phyloP scores from a whole-genome alignment of 805 yeast species.

The Ogataea allantospora region DNA sequence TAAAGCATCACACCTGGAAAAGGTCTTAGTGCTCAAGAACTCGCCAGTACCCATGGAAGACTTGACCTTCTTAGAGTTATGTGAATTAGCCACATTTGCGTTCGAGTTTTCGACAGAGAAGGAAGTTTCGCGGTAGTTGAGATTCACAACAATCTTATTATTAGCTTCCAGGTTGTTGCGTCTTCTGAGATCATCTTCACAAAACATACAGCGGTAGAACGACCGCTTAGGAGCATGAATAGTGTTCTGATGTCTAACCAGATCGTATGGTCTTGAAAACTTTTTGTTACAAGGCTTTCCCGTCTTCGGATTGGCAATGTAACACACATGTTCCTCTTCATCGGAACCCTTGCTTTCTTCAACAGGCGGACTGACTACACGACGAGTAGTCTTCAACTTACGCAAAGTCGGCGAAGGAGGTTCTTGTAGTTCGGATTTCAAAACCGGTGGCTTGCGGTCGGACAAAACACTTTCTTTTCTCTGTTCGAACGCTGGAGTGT shows the following conservation, averaged over 20 bases:
- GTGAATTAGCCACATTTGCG: constrained; percentile 31
- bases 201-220: constrained; percentile 80
- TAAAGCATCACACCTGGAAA: constrained; percentile 90
- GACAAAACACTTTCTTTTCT: constrained; percentile 27
- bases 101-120: constrained; percentile 31
- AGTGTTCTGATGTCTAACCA: constrained; percentile 93
- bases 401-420: constrained; percentile 24
- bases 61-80: constrained; percentile 39
- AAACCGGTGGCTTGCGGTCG: constrained; percentile 19
- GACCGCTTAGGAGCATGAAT: constrained; percentile 88
- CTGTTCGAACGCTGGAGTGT: constrained; percentile 32
- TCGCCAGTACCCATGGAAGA: constrained; percentile 27
- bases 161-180: constrained; percentile 41
- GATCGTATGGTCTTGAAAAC: constrained; percentile 92
- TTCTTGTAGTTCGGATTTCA: constrained; percentile 17
- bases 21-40: constrained; percentile 55
- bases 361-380: constrained; percentile 11
- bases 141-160: constrained; percentile 40
- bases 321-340: constrained; percentile 51
- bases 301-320: constrained; percentile 56
- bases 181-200: constrained; percentile 66
- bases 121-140: constrained; percentile 27
- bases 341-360: constrained; percentile 11
- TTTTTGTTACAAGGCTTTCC: constrained; percentile 68
- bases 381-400: constrained; percentile 17